Evolutionary conservation across 2,329 filamentous ascomycete genomes (phyloP), one percentile per base, ranked within the genome.

Genomic region (Fusarium hostae): DNA sequence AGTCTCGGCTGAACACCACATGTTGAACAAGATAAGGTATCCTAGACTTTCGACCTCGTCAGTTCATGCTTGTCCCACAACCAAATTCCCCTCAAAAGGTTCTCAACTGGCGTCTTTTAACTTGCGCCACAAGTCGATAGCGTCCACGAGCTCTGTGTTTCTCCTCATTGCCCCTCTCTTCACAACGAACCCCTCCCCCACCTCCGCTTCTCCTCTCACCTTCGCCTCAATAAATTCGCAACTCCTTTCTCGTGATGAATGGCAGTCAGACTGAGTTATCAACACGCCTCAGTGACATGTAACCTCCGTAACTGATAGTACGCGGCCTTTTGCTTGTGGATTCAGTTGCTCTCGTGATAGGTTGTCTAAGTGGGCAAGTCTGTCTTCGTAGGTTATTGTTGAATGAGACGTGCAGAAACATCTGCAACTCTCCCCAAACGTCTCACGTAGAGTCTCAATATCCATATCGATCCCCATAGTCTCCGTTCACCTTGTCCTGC

Each of bases 91-190:
- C 39, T 43, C 28, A 26, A 60, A 45, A 51, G 39, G 62, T 40
- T 22, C 54, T 55, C 35, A 20, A 30, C 59, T 50, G 35, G 50
- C 40, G 26, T 60, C 45, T 57, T 44, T 51, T 39, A 44, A 41
- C 60, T 44, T 56, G 60, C 69, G 60, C 71, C 72, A 74, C 63
- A 52, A 48, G 37, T 55, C 59, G 39, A 64, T 48, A 51, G 40
- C 35, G 45, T 26, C 51, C 22, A 44, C 43, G 47, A 40, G 44
- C 50, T 18, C 22, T 58, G 34, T 45, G 47, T 43, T 57, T 40
- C 70, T 60, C 68, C 71, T 67, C 59, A 30, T 34, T 65, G 37
- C 67, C 65, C 61, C 60, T 62, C 59, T 45, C 61, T 59, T 55
- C 28, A 34, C 9, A 39, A 43, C 26, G 37, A 44, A 62, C 61